Evolutionary conservation across 352 stramenopile genomes (phyloP).

Genomic region (Phytophthora brassicae): DNA sequence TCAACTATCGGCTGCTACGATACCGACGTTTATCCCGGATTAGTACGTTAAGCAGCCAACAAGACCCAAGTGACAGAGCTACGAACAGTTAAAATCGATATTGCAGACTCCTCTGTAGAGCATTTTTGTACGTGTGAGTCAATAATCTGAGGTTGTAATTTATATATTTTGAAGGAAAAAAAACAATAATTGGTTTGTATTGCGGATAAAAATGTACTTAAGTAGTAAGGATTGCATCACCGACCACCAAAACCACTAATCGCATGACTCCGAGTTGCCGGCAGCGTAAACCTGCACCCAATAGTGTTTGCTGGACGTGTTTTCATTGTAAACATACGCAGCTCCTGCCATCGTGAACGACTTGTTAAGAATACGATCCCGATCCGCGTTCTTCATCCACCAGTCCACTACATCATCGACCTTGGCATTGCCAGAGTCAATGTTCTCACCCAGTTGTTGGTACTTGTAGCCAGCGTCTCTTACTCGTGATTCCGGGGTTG

Average conservation of each 20-base stretch:
- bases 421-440: conserved; percentile 27
- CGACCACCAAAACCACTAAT: background rate
- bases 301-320: conserved; percentile 39
- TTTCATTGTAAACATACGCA: conserved; percentile 32
- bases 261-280: conserved; percentile 28
- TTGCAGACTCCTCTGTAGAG: too few species aligned
- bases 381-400: conserved; percentile 32
- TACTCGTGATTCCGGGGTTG: conserved; percentile 33
- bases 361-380: conserved; percentile 28
- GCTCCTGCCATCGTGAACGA: conserved; percentile 37
- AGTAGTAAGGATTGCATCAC: too few species aligned
- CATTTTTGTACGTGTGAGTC: too few species aligned
- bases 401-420: conserved; percentile 28
- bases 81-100: too few species aligned
- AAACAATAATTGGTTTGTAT: too few species aligned
- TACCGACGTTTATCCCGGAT: too few species aligned
- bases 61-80: too few species aligned
- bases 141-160: too few species aligned
- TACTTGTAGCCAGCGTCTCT: conserved; percentile 43
- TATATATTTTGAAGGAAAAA: too few species aligned
- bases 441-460: conserved; percentile 37
- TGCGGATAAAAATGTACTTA: too few species aligned
- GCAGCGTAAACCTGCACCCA: conserved; percentile 57
- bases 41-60: too few species aligned
- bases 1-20: too few species aligned